Conservation (phyloP, 768 basidiomycete genomes). For the Calocera viscosa region DNA sequence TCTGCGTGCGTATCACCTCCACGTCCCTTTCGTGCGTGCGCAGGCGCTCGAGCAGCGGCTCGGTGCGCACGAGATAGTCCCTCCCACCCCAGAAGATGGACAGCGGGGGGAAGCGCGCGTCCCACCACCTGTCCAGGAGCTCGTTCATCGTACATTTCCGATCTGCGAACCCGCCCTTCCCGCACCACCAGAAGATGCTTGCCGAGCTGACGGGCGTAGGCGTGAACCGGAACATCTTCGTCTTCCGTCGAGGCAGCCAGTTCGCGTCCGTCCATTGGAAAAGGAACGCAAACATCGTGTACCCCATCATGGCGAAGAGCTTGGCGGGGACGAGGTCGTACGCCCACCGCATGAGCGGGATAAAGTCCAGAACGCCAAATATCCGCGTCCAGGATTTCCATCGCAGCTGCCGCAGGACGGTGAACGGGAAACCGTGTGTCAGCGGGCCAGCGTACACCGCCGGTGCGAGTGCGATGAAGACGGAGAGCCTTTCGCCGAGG, state of each 20-base stretch:
- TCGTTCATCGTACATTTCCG: constrained; percentile 30
- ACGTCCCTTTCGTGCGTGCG: constrained; percentile 32
- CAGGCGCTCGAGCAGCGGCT: constrained; percentile 35
- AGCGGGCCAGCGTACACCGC: constrained; percentile 40
- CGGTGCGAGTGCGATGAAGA: constrained; percentile 38
- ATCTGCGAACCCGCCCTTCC: constrained; percentile 34
- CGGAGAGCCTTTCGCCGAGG: constrained; percentile 32
- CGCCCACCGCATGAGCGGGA: constrained; percentile 37
- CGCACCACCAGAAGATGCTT: constrained; percentile 35
- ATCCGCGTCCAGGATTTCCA: constrained; percentile 36
- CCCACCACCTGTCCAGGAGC: constrained; percentile 30
- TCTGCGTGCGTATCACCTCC: constrained; percentile 32
- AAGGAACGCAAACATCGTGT: constrained; percentile 38
- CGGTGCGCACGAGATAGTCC: constrained; percentile 34
- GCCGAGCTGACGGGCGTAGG: constrained; percentile 36
- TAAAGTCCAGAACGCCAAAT: constrained; percentile 39
- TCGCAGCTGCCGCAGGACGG: constrained; percentile 32
- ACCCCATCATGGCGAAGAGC: constrained; percentile 33
- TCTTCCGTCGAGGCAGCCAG: constrained; percentile 36
- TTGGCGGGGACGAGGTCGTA: constrained; percentile 34
- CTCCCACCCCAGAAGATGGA: constrained; percentile 33
- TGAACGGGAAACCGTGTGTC: constrained; percentile 38
- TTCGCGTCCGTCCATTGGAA: constrained; percentile 39
- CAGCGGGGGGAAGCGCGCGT: constrained; percentile 35
- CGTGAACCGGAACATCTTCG: constrained; percentile 41